Evolutionary conservation across 768 basidiomycete genomes (phyloP), one percentile per base, ranked within the genome.

Genomic region (Tricholoma bakamatsutake): DNA sequence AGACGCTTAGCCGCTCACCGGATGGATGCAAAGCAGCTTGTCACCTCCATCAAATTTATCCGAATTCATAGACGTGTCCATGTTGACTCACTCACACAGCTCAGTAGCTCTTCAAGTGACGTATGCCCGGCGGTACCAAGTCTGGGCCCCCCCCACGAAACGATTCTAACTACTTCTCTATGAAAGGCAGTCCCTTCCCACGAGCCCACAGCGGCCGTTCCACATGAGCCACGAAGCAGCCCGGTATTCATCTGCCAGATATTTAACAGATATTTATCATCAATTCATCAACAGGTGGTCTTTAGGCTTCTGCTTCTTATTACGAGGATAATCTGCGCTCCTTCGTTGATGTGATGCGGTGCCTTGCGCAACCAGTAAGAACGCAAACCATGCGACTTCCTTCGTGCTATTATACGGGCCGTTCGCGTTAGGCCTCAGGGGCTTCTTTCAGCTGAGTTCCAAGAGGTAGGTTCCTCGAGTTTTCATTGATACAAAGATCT

Each of bases 321-420:
- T 54, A 54, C 42, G 53, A 54, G 45, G 42, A 46, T 47, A 54
- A 54, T 54, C 31, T 31, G 40, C 30, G 43, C 27, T 46, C 37
- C 52, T 53, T 53, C 53, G 13, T 33, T 53, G 53, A 46, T 31
- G 43, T 47, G 34, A 33, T 28, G 45, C 24, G 30, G 34, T 35
- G 18, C 42, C 42, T 54, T 35, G 53, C 24, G 5, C 46, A 47
- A 27, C 21, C n/a, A 49, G 12, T n/a, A 30, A 34, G 33, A 51
- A 34, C 24, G 21, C 15, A 28, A 37, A 24, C 8, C 52, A 47
- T 6, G 27, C 46, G 39, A 52, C 52, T 52, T 52, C 52, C 15
- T 42, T 50, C 52, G 42, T 42, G 52, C 13, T 52, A n/a, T n/a
- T n/a, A n/a, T n/a, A 39, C 39, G 52, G 52, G 30, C 30, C 52